Evolutionary conservation across 495 filamentous ascomycete genomes (phyloP), one percentile per base, ranked within the genome.

Genomic region (Aspergillus sclerotioniger): DNA sequence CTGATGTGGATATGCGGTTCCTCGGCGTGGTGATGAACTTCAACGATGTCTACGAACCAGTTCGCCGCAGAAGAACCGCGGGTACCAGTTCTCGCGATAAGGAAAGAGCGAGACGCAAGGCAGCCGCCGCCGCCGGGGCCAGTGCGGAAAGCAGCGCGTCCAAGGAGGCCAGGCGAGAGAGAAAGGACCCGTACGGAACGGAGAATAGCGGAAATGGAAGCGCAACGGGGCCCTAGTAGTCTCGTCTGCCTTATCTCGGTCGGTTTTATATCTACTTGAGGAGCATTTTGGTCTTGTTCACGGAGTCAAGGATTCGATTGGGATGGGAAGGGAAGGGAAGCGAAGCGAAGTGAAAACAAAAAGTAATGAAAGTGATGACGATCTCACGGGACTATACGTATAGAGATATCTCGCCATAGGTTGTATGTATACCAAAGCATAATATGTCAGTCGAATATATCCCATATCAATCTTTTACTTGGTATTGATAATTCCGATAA

Each of bases 1-100:
- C 92, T 12, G 95, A 98, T 70, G 86, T 90, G 57, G 94, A 98
- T 63, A 92, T 99, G 89, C 82, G 92, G 43, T 96, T 97, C 76
- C 76, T 99, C 58, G 95, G 89, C 9, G 90, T 96, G 48, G 89
- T 93, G 19, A 96, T 99, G 91, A 99, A 97, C 68, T 99, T 99
- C 69, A 99, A 99, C 71, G 92, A 97, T 71, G 90, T 96, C 8
- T 97, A 97, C 73, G 80, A 88, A 70, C 88, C 89, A 3, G 81
- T 83, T 45, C 80, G 84, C 57, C 78, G 84, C 71, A 81, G 86
- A 69, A 70, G 76, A 43, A 62, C 67, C 12, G 39, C 62, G 45
- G 63, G 59, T 10, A 54, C 50, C 1, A 72, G 57, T 50, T 62
- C 68, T 56, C 67, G 33, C 59, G 76, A 80, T 44, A 73, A 69